A percentile compares a stretch with the other conserved stretches of the same genome.
Evolutionary conservation across 257 asterid species (phyloP).

Genomic region (Parsonsia alboflavescens): DNA sequence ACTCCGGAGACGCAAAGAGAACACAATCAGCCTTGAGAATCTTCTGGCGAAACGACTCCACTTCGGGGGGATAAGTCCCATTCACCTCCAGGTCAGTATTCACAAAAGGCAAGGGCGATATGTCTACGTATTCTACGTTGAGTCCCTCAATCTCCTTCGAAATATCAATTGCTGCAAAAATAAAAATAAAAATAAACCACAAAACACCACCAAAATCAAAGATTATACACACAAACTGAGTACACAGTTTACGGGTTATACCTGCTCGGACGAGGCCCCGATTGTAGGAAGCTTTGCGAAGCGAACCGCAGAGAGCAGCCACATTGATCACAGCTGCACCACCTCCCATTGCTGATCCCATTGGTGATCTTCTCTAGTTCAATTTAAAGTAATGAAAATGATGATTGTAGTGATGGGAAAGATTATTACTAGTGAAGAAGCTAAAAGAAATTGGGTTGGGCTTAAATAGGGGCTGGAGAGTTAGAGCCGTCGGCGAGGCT

Average conservation of each 20-base stretch:
- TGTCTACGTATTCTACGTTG: slow-evolving; percentile 68
- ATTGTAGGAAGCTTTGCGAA: slow-evolving; percentile 37
- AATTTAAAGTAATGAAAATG: too few species aligned
- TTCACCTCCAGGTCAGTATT: slow-evolving; percentile 79
- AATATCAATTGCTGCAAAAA: slow-evolving; percentile 49
- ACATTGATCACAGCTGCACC: slow-evolving; percentile 22
- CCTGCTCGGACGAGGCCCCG: slow-evolving; percentile 33
- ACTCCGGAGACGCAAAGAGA: slow-evolving; percentile 88
- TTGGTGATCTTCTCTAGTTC: not conserved
- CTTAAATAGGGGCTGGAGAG: too few species aligned
- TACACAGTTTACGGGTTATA: not conserved
- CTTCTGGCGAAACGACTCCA: slow-evolving; percentile 77
- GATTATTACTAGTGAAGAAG: too few species aligned
- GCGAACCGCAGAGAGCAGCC: slow-evolving; percentile 40
- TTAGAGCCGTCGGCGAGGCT: too few species aligned
- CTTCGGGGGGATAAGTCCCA: slow-evolving; percentile 67
- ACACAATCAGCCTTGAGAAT: slow-evolving; percentile 65
- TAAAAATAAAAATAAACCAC: too few species aligned
- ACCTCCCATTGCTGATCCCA: not conserved
- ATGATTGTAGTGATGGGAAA: too few species aligned
- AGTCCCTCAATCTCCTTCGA: slow-evolving; percentile 52
- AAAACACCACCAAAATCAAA: not conserved
- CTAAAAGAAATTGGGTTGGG: too few species aligned
- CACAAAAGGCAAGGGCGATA: slow-evolving; percentile 58
- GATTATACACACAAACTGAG: not conserved